A percentile compares a stretch with the other conserved stretches of the same genome.
These are phyloP conservation scores for Pterocarpus macrocarpus DNA, from an alignment of 306 rosid genomes.

Conservation along the genomic window DNA sequence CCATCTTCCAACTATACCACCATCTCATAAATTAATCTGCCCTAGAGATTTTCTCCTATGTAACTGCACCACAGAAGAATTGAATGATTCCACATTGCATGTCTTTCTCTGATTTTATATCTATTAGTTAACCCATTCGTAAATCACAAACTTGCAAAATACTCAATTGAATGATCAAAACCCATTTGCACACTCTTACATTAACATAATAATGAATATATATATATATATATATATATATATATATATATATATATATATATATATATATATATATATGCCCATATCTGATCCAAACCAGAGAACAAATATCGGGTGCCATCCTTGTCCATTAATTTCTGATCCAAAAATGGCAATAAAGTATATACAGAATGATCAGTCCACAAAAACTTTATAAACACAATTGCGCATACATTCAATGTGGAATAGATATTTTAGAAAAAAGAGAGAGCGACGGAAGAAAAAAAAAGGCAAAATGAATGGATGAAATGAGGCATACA, in stretches of 20 bases:
- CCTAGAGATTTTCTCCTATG: slow-evolving; percentile 46
- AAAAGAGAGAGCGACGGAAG: background rate
- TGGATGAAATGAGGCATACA: background rate
- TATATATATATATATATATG: no score
- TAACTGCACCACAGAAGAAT: slow-evolving; percentile 33
- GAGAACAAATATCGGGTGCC: slow-evolving; percentile 41
- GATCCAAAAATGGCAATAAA: slow-evolving; percentile 35
- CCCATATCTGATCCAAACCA: slow-evolving; percentile 46
- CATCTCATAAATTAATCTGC: slow-evolving; percentile 45
- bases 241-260: no score
- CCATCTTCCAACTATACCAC: slow-evolving; percentile 48
- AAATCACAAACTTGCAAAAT: slow-evolving; percentile 7
- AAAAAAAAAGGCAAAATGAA: background rate
- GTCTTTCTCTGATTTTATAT: background rate
- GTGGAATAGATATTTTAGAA: background rate
- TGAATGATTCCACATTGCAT: slow-evolving; percentile 41
- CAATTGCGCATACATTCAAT: background rate
- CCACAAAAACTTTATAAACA: background rate
- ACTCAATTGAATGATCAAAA: slow-evolving; percentile 49
- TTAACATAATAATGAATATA: no score
- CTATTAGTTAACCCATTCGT: background rate
- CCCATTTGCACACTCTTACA: slow-evolving; percentile 27
- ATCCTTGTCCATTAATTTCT: slow-evolving; percentile 35
- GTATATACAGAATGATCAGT: background rate
- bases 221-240: no score